A percentile compares a stretch with the other conserved stretches of the same genome.
Conservation (phyloP, 1,284 basidiomycete species). For the Xerocomus minutiporus region DNA sequence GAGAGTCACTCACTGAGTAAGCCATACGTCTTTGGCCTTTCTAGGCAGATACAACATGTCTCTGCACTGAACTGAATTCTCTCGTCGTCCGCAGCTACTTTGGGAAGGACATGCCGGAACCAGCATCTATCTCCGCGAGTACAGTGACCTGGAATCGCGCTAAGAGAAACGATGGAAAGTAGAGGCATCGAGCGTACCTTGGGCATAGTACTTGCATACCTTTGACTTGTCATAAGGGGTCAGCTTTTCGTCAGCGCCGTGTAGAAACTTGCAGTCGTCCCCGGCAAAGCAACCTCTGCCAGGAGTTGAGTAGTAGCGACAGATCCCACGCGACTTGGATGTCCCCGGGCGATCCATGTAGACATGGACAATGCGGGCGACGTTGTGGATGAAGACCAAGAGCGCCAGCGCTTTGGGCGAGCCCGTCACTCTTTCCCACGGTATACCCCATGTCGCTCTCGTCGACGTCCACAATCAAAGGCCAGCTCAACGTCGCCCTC, state of each 20-base stretch:
- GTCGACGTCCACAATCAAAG: conserved; percentile 70
- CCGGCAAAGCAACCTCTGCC: conserved; percentile 62
- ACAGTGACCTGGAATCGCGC: conserved; percentile 50
- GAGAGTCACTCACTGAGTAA: conserved; percentile 48
- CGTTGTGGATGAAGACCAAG: conserved; percentile 2
- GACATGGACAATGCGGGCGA: conserved; percentile 19
- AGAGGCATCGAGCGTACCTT: conserved; percentile 38
- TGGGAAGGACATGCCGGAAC: conserved; percentile 54
- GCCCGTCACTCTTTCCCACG: conserved; percentile 20
- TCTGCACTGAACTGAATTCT: conserved; percentile 29
- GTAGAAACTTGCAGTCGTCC: conserved; percentile 67
- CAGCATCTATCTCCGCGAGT: conserved; percentile 63
- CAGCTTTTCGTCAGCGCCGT: conserved; percentile 45
- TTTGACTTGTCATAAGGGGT: conserved; percentile 69
- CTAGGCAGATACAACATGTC: conserved; percentile 67
- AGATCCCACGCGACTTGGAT: conserved; percentile 60
- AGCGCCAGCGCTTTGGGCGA: background rate
- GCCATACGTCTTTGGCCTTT: conserved; percentile 63
- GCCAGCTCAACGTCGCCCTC: conserved; percentile 57
- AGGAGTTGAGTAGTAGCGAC: conserved; percentile 53
- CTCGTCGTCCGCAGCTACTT: conserved; percentile 20
- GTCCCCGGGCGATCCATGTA: conserved; percentile 50
- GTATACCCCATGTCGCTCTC: conserved; percentile 56
- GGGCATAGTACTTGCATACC: conserved; percentile 57
- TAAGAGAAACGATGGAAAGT: background rate